phyloP scores from a whole-genome alignment of 768 basidiomycete genomes.

The Russula vinacea region DNA sequence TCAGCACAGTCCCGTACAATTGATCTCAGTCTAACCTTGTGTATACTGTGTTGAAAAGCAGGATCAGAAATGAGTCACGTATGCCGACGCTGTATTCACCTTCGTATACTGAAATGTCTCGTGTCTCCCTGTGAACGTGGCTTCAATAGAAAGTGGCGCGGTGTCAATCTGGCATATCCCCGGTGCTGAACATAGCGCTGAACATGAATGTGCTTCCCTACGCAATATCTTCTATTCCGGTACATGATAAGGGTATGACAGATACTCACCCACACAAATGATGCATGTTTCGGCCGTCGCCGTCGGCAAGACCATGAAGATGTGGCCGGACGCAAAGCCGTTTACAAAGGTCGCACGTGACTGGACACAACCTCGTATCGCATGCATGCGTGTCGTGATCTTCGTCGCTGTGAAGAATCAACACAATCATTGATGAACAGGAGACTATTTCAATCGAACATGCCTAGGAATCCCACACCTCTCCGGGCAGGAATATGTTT shows the following conservation, averaged over 20 bases:
- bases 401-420: constrained; percentile 39
- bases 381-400: constrained; percentile 50
- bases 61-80: neutral
- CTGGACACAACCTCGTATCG: constrained; percentile 51
- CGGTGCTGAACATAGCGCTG: constrained; percentile 40
- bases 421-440: neutral
- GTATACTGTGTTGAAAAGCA: constrained; percentile 42
- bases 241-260: neutral
- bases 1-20: neutral
- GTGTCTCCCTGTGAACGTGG: constrained; percentile 57
- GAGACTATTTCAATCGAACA: neutral
- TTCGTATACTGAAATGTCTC: constrained; percentile 66
- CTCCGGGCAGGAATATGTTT: constrained; percentile 21
- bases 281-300: constrained; percentile 32
- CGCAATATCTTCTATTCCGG: neutral
- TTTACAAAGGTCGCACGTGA: constrained; percentile 54
- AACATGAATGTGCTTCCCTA: constrained; percentile 54
- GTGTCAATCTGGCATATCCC: constrained; percentile 62
- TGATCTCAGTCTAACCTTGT: constrained; percentile 42
- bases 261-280: constrained; percentile 57
- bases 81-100: constrained; percentile 36
- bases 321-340: constrained; percentile 50
- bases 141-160: constrained; percentile 55
- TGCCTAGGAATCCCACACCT: constrained; percentile 18
- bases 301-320: constrained; percentile 47